phyloP scores from a whole-genome alignment of 805 yeast genomes.

The Pichia gijzeniarum region DNA sequence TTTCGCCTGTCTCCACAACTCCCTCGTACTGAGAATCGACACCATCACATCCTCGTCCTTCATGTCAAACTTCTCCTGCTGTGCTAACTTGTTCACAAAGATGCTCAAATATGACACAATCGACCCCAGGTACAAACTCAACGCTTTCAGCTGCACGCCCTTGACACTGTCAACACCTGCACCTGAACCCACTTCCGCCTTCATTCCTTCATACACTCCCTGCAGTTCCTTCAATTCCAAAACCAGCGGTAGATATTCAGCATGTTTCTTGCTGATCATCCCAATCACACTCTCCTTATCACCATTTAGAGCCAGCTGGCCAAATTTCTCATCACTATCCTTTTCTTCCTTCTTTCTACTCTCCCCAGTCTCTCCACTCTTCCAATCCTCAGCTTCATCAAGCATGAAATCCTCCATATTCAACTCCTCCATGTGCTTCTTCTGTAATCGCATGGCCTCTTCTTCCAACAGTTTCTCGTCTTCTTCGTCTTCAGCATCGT shows the following conservation, averaged over 20 bases:
- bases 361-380: constrained; percentile 45
- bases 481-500: constrained; percentile 65
- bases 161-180: no score
- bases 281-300: constrained; percentile 38
- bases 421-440: constrained; percentile 68
- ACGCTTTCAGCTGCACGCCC: constrained; percentile 56
- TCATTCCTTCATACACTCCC: constrained; percentile 35
- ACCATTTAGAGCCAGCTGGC: constrained; percentile 27
- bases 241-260: constrained; percentile 76
- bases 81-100: constrained; percentile 48
- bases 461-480: constrained; percentile 72
- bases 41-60: constrained; percentile 91
- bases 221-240: constrained; percentile 48
- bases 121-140: constrained; percentile 73
- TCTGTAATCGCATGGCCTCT: constrained; percentile 85
- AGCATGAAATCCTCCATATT: constrained; percentile 71
- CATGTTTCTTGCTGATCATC: constrained; percentile 57
- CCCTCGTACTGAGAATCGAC: constrained; percentile 70
- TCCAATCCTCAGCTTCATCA: constrained; percentile 82
- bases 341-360: constrained; percentile 29
- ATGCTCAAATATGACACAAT: constrained; percentile 75
- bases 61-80: constrained; percentile 50
- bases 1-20: constrained; percentile 81
- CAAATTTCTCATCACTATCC: constrained; percentile 36
- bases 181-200: constrained; percentile 39